A percentile compares a stretch with the other conserved stretches of the same genome.
phyloP scores from a whole-genome alignment of 2,329 filamentous ascomycete genomes.

The Cladosporium austrohemisphaericum region DNA sequence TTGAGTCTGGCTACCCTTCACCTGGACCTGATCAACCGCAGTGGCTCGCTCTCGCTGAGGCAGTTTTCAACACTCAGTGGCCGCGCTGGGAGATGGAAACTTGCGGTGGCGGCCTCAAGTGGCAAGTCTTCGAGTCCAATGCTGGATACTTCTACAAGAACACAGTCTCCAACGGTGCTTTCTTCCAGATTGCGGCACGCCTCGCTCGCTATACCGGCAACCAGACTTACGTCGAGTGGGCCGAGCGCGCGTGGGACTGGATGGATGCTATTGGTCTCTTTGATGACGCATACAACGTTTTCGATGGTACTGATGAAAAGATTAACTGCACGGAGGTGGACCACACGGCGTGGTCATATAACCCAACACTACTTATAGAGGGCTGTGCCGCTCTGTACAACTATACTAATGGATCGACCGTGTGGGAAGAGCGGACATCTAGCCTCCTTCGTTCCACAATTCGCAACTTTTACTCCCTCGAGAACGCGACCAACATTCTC shows the following conservation, averaged over 20 bases:
- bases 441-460: conserved; percentile 55
- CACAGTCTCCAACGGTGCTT: conserved; percentile 55
- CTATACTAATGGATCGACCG: conserved; percentile 37
- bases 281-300: conserved; percentile 49
- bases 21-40: conserved; percentile 51
- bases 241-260: conserved; percentile 63
- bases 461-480: conserved; percentile 53
- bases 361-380: conserved; percentile 52
- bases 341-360: conserved; percentile 56
- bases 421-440: conserved; percentile 57
- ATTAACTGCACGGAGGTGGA: conserved; percentile 51
- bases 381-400: conserved; percentile 58
- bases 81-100: conserved; percentile 62
- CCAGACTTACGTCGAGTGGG: conserved; percentile 73
- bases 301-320: conserved; percentile 52
- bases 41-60: conserved; percentile 75
- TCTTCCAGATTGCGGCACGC: conserved; percentile 60
- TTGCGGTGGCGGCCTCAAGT: conserved; percentile 73
- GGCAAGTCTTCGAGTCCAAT: conserved; percentile 82
- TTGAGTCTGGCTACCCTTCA: conserved; percentile 71
- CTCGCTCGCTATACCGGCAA: conserved; percentile 77
- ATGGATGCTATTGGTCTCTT: conserved; percentile 48
- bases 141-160: conserved; percentile 60
- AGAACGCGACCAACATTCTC: conserved; percentile 53
- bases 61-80: conserved; percentile 75